A percentile compares a stretch with the other conserved stretches of the same genome.
These are phyloP conservation scores for Trichoderma guizhouense DNA, from an alignment of 2,329 filamentous ascomycete species.

Conservation along the genomic window DNA sequence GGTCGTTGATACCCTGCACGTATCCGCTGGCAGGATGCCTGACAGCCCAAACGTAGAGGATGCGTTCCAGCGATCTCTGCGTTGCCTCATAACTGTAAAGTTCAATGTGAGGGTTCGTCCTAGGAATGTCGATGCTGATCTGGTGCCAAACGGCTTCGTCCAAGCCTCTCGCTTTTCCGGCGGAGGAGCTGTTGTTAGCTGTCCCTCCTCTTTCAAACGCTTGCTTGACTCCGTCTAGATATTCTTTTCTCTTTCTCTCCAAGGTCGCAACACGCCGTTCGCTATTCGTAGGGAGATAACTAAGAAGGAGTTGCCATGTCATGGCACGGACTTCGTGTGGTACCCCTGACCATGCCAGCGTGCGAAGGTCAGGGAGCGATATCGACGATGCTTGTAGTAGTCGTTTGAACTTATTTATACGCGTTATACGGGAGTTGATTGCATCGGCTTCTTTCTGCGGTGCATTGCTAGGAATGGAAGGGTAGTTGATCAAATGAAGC, in stretches of 20 bases:
- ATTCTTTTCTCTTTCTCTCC: conserved; percentile 93
- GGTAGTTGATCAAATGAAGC: conserved; percentile 88
- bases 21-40: conserved; percentile 96
- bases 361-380: conserved; percentile 75
- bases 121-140: conserved; percentile 95
- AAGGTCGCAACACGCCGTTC: conserved; percentile 86
- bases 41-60: conserved; percentile 96
- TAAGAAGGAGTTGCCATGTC: conserved; percentile 96
- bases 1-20: conserved; percentile 96
- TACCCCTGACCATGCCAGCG: conserved; percentile 89
- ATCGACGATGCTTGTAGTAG: conserved; percentile 91
- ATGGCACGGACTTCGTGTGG: conserved; percentile 95
- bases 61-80: conserved; percentile 87
- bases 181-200: conserved; percentile 28
- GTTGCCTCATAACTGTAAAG: conserved; percentile 96
- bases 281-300: conserved; percentile 94
- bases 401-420: conserved; percentile 98
- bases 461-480: conserved; percentile 68
- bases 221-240: conserved; percentile 82
- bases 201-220: conserved; percentile 64
- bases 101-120: conserved; percentile 93
- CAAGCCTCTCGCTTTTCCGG: conserved; percentile 60
- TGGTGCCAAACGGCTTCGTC: conserved; percentile 99
- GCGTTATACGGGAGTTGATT: conserved; percentile 80
- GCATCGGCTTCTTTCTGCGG: conserved; percentile 80